Evolutionary conservation across 805 yeast genomes (phyloP), one percentile per base, ranked within the genome.

Genomic region (Myxozyma geophila): DNA sequence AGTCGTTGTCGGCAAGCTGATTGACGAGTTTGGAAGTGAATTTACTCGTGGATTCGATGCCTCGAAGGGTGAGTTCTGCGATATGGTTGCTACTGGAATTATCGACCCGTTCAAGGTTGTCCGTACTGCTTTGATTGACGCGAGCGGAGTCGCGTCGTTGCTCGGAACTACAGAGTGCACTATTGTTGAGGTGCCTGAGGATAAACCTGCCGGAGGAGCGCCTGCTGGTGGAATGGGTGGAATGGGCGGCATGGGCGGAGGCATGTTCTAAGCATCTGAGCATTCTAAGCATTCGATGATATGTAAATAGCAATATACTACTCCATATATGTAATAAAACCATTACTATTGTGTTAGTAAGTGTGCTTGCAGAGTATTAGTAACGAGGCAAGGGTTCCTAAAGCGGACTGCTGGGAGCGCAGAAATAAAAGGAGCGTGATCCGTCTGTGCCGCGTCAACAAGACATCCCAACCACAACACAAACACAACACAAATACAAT

Each of bases 91-190:
- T 70, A 87, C 95, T 64, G 99, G 99, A 83, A 93, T 95, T 80
- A 91, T 93, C 74, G 99, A 95, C 79, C 99, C 99, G 71, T 91
- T 93, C 85, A 93, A 92, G 85, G 98, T 93, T 71, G 97, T 95
- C 66, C 90, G 95, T 83, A 87, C 90, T 73, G 98, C 98, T 67
- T 83, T 95, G 74, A 90, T 90, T 62, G 98, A 95, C 74, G 98
- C 99, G 67, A 85, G 96, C 56, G 97, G 98, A 82, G 98, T 95
- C 68, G 98, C 99, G 54, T 91, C 97, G 37, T 83, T 95, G 77
- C 84, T 95, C 77, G 98, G 98, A 69, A 93, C 98, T 64, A 93
- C 99, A 69, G 99, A 95, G 82, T 96, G 97, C 78, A 98, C 98
- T 68, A 90, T 95, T 74, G 97, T 92, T 64, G 97, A 89, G 72